phyloP scores from a whole-genome alignment of 345 rosid genomes.

The Hevea brasiliensis region DNA sequence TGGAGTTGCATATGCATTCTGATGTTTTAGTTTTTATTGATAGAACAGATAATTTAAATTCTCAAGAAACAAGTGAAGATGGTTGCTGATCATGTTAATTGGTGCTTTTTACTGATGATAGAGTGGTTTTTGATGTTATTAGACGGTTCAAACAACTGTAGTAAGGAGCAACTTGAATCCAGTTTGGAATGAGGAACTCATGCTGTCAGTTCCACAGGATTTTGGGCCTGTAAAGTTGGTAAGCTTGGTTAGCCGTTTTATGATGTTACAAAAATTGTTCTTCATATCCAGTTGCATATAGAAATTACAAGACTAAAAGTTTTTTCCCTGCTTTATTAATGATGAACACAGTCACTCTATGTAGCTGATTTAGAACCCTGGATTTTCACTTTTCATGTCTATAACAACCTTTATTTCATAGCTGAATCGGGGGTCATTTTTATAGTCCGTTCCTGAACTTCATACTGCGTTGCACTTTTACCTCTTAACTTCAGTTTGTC shows the following conservation, averaged over 20 bases:
- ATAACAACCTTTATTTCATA: background rate
- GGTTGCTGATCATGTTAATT: background rate
- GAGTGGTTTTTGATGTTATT: conserved; percentile 8
- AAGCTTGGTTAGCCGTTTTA: conserved; percentile 17
- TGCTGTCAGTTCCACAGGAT: conserved; percentile 48
- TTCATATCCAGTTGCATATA: too few species aligned
- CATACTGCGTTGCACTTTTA: too few species aligned
- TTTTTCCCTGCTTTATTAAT: background rate
- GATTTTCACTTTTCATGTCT: background rate
- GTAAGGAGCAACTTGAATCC: conserved; percentile 55
- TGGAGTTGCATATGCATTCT: background rate
- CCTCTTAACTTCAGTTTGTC: too few species aligned
- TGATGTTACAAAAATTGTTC: too few species aligned
- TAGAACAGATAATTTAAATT: background rate
- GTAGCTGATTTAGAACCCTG: background rate
- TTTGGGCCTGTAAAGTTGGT: conserved; percentile 52
- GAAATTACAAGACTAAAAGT: too few species aligned
- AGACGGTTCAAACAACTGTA: conserved; percentile 49
- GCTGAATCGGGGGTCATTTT: too few species aligned
- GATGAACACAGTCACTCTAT: background rate
- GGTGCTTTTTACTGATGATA: conserved; percentile 2
- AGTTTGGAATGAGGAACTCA: conserved; percentile 51
- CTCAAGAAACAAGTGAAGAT: background rate
- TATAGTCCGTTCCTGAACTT: too few species aligned
- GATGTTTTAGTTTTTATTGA: background rate